Evolutionary conservation across 2,329 filamentous ascomycete species (phyloP).

Genomic region (Chaetomium sp.): DNA sequence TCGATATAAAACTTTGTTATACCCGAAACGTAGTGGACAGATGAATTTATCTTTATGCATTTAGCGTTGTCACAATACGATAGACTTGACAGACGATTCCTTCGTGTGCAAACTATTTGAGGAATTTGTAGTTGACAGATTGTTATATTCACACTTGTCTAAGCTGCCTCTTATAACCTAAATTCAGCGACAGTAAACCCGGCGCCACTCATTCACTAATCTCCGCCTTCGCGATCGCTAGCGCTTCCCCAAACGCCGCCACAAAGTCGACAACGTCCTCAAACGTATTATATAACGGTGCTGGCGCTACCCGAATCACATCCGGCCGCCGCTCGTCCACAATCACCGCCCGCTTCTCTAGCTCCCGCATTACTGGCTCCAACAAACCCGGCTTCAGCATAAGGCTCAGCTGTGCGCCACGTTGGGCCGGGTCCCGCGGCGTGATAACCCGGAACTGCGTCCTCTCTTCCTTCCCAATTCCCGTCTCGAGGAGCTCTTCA

Average conservation of each 20-base stretch:
- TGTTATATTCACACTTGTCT: no score
- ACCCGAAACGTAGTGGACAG: no score
- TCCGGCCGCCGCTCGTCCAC: constrained; percentile 71
- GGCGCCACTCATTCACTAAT: background rate
- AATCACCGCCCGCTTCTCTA: constrained; percentile 58
- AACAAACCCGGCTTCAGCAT: constrained; percentile 55
- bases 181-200: no score
- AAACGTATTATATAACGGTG: constrained; percentile 69
- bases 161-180: no score
- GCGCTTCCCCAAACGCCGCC: constrained; percentile 29
- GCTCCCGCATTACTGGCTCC: constrained; percentile 51
- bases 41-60: no score
- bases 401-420: constrained; percentile 69
- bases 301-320: constrained; percentile 67
- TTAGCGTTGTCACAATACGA: no score
- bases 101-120: no score
- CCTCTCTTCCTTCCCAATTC: constrained; percentile 29
- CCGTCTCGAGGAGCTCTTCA: constrained; percentile 44
- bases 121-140: no score
- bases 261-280: constrained; percentile 57
- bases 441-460: constrained; percentile 55
- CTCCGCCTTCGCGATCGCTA: constrained; percentile 13
- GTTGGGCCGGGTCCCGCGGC: constrained; percentile 53
- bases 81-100: no score
- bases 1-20: no score